A percentile compares a stretch with the other conserved stretches of the same genome.
Conservation (phyloP, 1,139 yeast genomes). For the Saccharomyces hybrid region DNA sequence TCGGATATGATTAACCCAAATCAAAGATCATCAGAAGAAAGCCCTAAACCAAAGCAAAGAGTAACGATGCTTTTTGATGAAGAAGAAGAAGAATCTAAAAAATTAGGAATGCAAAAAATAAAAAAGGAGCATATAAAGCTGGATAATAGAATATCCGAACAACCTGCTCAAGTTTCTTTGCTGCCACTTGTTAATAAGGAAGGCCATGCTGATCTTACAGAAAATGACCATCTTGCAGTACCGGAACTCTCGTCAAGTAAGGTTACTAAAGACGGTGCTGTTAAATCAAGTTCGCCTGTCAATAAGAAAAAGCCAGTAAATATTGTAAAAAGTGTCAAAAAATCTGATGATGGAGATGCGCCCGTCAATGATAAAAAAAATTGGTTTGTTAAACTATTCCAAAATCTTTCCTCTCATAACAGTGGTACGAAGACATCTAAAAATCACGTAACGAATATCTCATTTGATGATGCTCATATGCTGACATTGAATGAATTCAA, state of each 20-base stretch:
- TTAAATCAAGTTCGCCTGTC: neutral
- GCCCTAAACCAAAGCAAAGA: constrained; percentile 12
- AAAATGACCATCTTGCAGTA: neutral
- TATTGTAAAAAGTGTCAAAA: neutral
- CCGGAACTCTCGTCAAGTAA: neutral
- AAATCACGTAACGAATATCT: constrained; percentile 18
- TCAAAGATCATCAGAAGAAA: neutral
- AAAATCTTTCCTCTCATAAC: neutral
- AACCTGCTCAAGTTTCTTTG: neutral
- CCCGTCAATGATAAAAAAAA: neutral
- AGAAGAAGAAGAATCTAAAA: constrained; percentile 13
- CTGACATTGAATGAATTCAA: constrained; percentile 25
- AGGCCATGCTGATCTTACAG: neutral
- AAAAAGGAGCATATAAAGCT: neutral
- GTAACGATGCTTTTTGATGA: constrained; percentile 32
- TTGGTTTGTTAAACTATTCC: neutral
- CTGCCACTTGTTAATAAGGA: neutral
- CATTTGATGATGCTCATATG: constrained; percentile 27
- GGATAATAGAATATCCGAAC: neutral
- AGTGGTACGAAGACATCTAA: constrained; percentile 7
- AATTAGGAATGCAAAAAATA: neutral
- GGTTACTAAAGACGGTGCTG: neutral
- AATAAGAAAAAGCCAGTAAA: neutral
- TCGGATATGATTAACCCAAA: neutral
- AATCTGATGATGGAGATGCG: neutral